These are phyloP conservation scores for Phaeosphaeriaceae sp. DNA, from an alignment of 2,329 filamentous ascomycete genomes.

Conservation along the genomic window DNA sequence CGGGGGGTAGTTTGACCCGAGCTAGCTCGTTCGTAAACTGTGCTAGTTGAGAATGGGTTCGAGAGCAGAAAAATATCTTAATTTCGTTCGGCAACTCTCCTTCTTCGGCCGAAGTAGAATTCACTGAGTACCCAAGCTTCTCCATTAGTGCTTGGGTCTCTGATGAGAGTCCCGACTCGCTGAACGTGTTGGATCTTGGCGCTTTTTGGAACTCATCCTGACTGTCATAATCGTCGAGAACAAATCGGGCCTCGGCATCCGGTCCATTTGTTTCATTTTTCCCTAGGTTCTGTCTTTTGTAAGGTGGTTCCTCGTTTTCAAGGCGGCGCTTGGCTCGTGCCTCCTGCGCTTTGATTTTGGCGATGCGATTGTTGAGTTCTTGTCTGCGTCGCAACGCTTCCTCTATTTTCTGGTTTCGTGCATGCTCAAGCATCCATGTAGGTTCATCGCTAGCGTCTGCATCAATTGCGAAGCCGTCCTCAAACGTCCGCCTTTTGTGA, in stretches of 20 bases:
- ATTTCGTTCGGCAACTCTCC: slow-evolving; percentile 66
- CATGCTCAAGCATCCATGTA: slow-evolving; percentile 82
- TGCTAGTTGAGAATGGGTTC: slow-evolving; percentile 88
- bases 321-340: slow-evolving; percentile 64
- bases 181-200: slow-evolving; percentile 25
- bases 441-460: slow-evolving; percentile 70
- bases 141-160: slow-evolving; percentile 78
- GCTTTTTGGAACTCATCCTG: slow-evolving; percentile 56
- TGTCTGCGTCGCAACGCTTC: slow-evolving; percentile 71
- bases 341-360: slow-evolving; percentile 65
- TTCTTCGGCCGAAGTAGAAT: slow-evolving; percentile 53
- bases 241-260: slow-evolving; percentile 69
- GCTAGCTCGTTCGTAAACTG: slow-evolving; percentile 86
- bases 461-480: slow-evolving; percentile 59
- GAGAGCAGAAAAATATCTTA: slow-evolving; percentile 91
- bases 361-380: slow-evolving; percentile 75
- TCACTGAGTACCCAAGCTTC: slow-evolving; percentile 53
- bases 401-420: slow-evolving; percentile 70
- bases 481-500: slow-evolving; percentile 69
- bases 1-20: slow-evolving; percentile 77
- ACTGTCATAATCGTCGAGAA: slow-evolving; percentile 77
- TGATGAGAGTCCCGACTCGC: slow-evolving; percentile 65
- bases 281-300: slow-evolving; percentile 51
- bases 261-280: slow-evolving; percentile 10
- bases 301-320: slow-evolving; percentile 54